Base-by-base conservation (phyloP, 257 asterid species). In the Solanum ossicruentum region DNA sequence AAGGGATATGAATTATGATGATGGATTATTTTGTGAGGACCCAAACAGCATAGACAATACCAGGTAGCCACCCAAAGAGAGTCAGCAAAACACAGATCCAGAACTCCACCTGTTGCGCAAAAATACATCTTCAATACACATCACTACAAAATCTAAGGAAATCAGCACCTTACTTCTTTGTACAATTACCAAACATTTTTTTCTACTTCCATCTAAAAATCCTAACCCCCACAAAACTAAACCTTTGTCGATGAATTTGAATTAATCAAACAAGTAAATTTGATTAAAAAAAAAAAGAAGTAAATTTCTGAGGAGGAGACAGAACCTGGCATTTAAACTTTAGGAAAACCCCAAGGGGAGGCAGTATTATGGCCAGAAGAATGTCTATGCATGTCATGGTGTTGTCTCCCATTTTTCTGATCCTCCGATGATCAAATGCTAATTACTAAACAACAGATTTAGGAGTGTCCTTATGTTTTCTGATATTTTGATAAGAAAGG, bases 1-100 rank as follows among this genome's bases (percentile, higher is more conserved):
- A 36, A 7, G 39, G 55, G 10, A 43, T 36, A 36, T 36, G 41
- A 36, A 73, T 43, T 43, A 43, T 7, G 17, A 51, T 43, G 80
- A 79, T 85, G 80, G 80, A 79, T 83, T 87, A 92, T 92, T 92
- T 94, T 86, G 96, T 93, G 93, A 95, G 84, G 71, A 87, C 93
- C 85, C 92, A 95, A 6, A 95, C 26, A 58, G 98, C 98, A 87
- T 91, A 95, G 47, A 95, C 88, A 18, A 93, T 91, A 36, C 98
- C 98, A 83, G 98, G 98, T 26, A 95, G 15, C 88, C 92, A 94
- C 20, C 96, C 98, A 17, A 95, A 86, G 7, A 95, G 70, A 23
- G 98, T 95, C 88, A 95, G 85, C 73, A 95, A 17, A 88, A 92
- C 82, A 90, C 92, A 95, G 83, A 95, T 91, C 98, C 98, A 95